phyloP scores from a whole-genome alignment of 345 rosid species.

The Eucalyptus polybractea region DNA sequence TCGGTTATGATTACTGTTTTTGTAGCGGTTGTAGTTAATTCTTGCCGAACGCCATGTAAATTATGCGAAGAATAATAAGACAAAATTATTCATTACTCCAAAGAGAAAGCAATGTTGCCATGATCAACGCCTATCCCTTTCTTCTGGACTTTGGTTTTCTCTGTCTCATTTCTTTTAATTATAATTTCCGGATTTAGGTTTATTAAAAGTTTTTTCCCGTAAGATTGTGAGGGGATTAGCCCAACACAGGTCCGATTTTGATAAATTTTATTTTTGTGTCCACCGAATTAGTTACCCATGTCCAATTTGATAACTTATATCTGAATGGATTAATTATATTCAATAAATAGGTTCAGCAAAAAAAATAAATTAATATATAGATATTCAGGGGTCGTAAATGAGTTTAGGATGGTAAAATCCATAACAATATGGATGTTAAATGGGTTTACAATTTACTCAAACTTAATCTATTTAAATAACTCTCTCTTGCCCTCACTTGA shows the following conservation, averaged over 20 bases:
- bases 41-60: background rate
- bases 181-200: background rate
- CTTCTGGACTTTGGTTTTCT: background rate
- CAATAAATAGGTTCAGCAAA: rapidly evolving
- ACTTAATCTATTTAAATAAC: too few species aligned
- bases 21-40: background rate
- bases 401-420: too few species aligned
- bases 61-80: background rate
- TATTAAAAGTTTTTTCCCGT: background rate
- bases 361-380: too few species aligned
- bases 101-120: background rate
- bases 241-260: background rate
- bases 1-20: background rate
- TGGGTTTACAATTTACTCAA: too few species aligned
- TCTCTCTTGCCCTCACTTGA: too few species aligned
- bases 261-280: background rate
- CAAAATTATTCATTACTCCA: background rate
- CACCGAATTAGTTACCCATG: background rate
- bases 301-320: background rate
- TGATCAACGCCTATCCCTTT: background rate
- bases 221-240: background rate
- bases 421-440: too few species aligned
- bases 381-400: too few species aligned
- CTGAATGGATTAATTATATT: too few species aligned
- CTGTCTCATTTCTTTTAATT: background rate